A percentile compares a stretch with the other conserved stretches of the same genome.
Conservation (phyloP, 2,329 filamentous ascomycete genomes). For the Cladophialophora carrionii region DNA sequence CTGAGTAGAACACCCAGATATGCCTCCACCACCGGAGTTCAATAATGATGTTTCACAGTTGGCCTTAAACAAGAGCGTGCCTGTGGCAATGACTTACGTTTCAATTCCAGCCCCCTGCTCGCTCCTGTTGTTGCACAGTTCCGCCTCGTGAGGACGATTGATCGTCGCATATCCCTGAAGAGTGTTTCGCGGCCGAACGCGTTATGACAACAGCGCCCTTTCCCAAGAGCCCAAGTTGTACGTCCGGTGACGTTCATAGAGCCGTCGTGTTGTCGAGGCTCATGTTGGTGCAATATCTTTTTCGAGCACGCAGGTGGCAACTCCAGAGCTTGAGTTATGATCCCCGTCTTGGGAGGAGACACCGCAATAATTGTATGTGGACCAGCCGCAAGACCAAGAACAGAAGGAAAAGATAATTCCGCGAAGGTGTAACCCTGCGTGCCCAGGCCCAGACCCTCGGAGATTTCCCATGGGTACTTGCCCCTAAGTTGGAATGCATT, state of each 20-base stretch:
- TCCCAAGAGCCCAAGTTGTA: neutral
- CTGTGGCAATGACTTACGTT: neutral
- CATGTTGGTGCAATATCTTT: neutral
- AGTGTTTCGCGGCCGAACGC: neutral
- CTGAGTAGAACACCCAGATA: neutral
- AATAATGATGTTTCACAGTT: neutral
- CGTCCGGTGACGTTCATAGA: neutral
- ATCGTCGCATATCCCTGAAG: neutral
- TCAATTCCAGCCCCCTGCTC: neutral
- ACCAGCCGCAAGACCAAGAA: neutral
- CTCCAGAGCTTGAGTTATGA: neutral
- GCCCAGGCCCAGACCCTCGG: neutral
- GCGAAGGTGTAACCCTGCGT: neutral
- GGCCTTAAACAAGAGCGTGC: neutral
- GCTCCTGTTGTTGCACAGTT: neutral
- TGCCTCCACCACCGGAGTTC: neutral
- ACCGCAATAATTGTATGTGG: too few relatives aligned
- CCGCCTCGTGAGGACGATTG: neutral
- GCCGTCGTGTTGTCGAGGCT: neutral
- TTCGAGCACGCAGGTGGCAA: neutral
- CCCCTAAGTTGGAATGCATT: neutral
- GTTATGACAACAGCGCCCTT: neutral
- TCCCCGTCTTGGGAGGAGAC: too few relatives aligned
- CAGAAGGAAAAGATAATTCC: neutral
- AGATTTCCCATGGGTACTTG: neutral